These are phyloP conservation scores for Isabelozyma heimii DNA, from an alignment of 805 yeast species.

Conservation along the genomic window DNA sequence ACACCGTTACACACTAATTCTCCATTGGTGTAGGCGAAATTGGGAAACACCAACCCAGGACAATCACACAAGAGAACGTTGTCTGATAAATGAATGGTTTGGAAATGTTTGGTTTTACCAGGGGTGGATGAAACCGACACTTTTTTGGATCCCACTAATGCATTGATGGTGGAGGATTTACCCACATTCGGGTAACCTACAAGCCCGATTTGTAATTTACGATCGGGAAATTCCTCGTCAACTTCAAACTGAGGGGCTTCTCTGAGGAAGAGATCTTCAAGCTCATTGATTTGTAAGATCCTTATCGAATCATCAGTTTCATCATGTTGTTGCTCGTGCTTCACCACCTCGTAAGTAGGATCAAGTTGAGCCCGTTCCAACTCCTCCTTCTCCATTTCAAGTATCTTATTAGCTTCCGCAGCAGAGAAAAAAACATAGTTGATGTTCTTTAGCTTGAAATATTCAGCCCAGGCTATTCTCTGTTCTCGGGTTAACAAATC, in stretches of 20 bases:
- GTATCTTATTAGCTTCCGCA: conserved; percentile 69
- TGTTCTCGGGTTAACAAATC: conserved; percentile 79
- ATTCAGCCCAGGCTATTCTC: conserved; percentile 83
- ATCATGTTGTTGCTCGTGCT: conserved; percentile 22
- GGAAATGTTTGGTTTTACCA: conserved; percentile 98
- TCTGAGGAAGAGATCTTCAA: conserved; percentile 73
- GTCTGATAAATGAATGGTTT: conserved; percentile 83
- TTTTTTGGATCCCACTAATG: conserved; percentile 91
- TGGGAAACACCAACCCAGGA: conserved; percentile 98
- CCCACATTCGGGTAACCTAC: conserved; percentile 97
- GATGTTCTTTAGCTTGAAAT: conserved; percentile 66
- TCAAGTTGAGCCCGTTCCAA: conserved; percentile 23
- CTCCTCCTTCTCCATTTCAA: conserved; percentile 60
- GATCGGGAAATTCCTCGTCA: conserved; percentile 54
- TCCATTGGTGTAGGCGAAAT: conserved; percentile 93
- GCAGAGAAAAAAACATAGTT: conserved; percentile 93
- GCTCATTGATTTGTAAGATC: conserved; percentile 77
- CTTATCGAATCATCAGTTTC: conserved; percentile 42
- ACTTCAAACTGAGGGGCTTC: conserved; percentile 72
- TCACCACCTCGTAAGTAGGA: conserved; percentile 20
- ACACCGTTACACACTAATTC: conserved; percentile 98
- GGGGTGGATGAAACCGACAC: conserved; percentile 99
- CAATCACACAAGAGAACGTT: conserved; percentile 92
- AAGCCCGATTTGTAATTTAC: conserved; percentile 80
- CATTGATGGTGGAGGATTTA: conserved; percentile 96